Conservation (phyloP, 148 eudicot genomes). For the Talinum fruticosum region DNA sequence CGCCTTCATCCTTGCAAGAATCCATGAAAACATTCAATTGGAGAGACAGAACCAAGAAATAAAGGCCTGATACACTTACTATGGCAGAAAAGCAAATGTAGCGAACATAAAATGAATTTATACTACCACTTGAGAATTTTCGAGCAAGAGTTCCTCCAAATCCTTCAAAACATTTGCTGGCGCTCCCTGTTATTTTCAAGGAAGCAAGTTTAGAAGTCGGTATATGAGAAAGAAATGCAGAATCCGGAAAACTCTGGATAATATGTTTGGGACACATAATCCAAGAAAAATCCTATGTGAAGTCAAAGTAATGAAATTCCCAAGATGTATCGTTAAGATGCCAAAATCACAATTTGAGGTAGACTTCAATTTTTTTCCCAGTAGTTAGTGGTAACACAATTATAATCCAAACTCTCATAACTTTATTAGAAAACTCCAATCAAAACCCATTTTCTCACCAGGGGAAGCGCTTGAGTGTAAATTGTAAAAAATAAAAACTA, state of each 20-base stretch:
- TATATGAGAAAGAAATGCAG: background rate
- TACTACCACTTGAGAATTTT: conserved; percentile 75
- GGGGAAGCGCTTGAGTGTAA: background rate
- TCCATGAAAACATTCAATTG: conserved; percentile 13
- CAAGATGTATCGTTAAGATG: background rate
- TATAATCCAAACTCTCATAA: background rate
- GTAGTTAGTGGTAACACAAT: background rate
- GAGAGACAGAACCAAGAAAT: background rate
- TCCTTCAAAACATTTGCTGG: conserved; percentile 59
- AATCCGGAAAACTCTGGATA: background rate
- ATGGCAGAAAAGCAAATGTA: conserved; percentile 9
- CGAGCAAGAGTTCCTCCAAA: conserved; percentile 74
- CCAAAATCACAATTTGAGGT: background rate
- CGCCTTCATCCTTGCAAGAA: conserved; percentile 67
- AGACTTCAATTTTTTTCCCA: too few species aligned
- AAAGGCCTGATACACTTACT: background rate
- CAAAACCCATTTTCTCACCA: background rate
- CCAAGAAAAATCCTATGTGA: background rate
- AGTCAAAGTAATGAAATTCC: background rate
- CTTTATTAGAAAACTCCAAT: background rate
- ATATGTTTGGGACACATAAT: background rate
- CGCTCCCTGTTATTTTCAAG: conserved; percentile 53
- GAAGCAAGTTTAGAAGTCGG: conserved; percentile 6
- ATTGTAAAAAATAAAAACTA: background rate
- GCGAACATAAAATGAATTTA: conserved; percentile 12